phyloP scores from a whole-genome alignment of 345 rosid species.

The Laguncularia racemosa region DNA sequence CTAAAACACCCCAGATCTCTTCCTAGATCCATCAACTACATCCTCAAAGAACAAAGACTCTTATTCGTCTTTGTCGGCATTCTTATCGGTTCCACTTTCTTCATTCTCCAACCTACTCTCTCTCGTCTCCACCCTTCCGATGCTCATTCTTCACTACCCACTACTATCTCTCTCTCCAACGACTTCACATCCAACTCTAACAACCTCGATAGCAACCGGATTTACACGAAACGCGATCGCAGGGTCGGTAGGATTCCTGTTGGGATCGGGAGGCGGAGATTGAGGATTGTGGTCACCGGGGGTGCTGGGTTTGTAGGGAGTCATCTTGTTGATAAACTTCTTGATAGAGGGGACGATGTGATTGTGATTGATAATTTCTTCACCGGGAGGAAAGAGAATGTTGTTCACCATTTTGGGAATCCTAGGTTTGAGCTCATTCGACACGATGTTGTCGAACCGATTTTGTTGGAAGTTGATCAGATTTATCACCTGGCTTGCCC shows the following conservation, averaged over 20 bases:
- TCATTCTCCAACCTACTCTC: constrained; percentile 85
- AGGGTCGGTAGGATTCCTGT: constrained; percentile 64
- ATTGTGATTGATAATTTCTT: constrained; percentile 94
- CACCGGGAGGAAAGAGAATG: constrained; percentile 90
- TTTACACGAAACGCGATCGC: constrained; percentile 11
- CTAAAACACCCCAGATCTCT: constrained; percentile 68
- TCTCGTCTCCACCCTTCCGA: constrained; percentile 57
- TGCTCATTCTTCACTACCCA: constrained; percentile 23
- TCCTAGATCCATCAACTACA: constrained; percentile 83
- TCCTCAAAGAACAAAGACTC: constrained; percentile 82
- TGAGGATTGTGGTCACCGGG: constrained; percentile 89
- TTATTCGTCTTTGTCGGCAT: constrained; percentile 91
- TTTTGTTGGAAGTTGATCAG: constrained; percentile 94
- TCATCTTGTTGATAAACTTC: constrained; percentile 89
- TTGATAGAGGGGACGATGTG: constrained; percentile 87
- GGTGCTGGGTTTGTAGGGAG: constrained; percentile 99
- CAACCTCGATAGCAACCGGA: constrained; percentile 6
- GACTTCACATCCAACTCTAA: neutral
- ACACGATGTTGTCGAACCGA: constrained; percentile 95
- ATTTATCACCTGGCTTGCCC: constrained; percentile 99
- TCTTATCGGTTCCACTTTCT: constrained; percentile 88
- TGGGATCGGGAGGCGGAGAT: constrained; percentile 49
- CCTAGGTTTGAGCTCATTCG: constrained; percentile 94
- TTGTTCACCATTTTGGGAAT: constrained; percentile 71
- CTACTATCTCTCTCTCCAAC: constrained; percentile 21